These are phyloP conservation scores for Penicillium sp. DNA, from an alignment of 2,329 filamentous ascomycete genomes.

Conservation along the genomic window DNA sequence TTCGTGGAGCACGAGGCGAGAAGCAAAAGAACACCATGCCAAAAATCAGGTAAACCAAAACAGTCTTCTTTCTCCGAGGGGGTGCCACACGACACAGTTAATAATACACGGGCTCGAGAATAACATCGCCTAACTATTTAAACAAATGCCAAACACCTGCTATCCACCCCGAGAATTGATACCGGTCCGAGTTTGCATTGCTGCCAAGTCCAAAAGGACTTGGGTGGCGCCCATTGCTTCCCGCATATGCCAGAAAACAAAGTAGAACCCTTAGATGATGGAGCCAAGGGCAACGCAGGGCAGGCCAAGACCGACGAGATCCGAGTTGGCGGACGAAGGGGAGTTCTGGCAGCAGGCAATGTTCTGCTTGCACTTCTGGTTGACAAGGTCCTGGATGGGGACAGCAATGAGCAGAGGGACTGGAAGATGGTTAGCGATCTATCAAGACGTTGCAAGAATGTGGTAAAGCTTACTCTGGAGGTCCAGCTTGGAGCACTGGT, in stretches of 20 bases:
- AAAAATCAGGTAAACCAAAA: conserved; percentile 19
- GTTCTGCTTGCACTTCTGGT: conserved; percentile 41
- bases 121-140: conserved; percentile 20
- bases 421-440: not conserved
- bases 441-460: accelerated
- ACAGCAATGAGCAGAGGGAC: conserved; percentile 27
- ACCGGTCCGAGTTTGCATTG: conserved; percentile 11
- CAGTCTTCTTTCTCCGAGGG: conserved; percentile 31
- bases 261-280: conserved; percentile 31
- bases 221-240: conserved; percentile 8
- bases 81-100: conserved; percentile 28
- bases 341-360: conserved; percentile 41
- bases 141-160: conserved; percentile 11
- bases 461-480: conserved; percentile 24
- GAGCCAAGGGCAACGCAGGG: conserved; percentile 40
- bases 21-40: conserved; percentile 12
- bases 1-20: conserved; percentile 10
- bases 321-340: conserved; percentile 27
- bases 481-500: conserved; percentile 41
- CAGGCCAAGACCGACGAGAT: conserved; percentile 35
- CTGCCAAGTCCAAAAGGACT: not conserved
- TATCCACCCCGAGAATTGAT: conserved; percentile 17
- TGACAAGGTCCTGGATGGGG: conserved; percentile 32
- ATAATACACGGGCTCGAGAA: conserved; percentile 25
- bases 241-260: conserved; percentile 12